phyloP scores from a whole-genome alignment of 2,329 filamentous ascomycete genomes.

The Alternaria gansuensis region DNA sequence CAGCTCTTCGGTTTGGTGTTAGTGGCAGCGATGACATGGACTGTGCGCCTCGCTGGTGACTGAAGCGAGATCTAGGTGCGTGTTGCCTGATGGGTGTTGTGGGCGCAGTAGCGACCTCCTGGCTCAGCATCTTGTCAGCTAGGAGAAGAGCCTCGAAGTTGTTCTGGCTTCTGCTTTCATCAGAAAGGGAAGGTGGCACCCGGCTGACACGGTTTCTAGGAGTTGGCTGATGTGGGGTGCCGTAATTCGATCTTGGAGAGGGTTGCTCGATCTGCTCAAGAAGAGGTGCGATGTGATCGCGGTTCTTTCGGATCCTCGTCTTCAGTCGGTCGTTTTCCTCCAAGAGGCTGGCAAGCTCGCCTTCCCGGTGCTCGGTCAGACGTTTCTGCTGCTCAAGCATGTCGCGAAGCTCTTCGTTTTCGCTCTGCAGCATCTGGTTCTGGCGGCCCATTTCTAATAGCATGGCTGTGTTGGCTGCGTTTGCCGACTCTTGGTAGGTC shows the following conservation, averaged over 20 bases:
- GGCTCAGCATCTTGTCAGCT: conserved; percentile 77
- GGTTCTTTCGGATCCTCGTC: conserved; percentile 85
- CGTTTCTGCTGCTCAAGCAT: conserved; percentile 78
- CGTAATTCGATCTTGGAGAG: conserved; percentile 67
- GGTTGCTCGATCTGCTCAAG: conserved; percentile 66
- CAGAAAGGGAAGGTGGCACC: conserved; percentile 57
- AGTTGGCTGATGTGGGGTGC: conserved; percentile 64
- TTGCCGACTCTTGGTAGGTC: conserved; percentile 61
- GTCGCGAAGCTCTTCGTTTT: conserved; percentile 70
- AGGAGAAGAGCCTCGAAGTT: conserved; percentile 80
- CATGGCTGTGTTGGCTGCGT: conserved; percentile 65
- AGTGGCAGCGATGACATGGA: conserved; percentile 85
- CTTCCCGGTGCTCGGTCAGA: conserved; percentile 79
- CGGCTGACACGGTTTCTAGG: conserved; percentile 46
- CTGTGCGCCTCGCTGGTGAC: conserved; percentile 78
- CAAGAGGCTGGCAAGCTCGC: conserved; percentile 72
- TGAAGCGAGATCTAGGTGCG: conserved; percentile 61
- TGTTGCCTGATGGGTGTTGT: conserved; percentile 69
- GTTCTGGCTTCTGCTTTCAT: conserved; percentile 62
- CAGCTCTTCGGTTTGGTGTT: conserved; percentile 69
- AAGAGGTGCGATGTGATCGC: conserved; percentile 77
- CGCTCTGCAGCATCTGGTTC: conserved; percentile 71
- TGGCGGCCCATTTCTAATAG: conserved; percentile 59
- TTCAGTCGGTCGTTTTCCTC: conserved; percentile 82
- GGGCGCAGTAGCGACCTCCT: conserved; percentile 77